Conservation (phyloP, 2,329 filamentous ascomycete genomes). For the Diaporthe capsici region DNA sequence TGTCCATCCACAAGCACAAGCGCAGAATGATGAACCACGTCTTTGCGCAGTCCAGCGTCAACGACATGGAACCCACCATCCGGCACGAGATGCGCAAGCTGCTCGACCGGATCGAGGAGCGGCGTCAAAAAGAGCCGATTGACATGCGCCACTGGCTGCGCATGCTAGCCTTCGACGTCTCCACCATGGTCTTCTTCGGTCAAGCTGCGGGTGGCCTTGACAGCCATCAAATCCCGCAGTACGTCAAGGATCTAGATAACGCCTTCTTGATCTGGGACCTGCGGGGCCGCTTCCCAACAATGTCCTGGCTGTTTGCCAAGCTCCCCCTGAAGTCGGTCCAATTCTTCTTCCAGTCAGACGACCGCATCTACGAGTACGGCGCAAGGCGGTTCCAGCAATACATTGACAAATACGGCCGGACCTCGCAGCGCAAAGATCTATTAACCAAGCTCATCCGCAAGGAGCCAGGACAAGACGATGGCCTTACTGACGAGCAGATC, state of each 20-base stretch:
- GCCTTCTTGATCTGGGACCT: constrained; percentile 20
- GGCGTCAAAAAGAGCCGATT: neutral
- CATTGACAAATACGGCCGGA: constrained; percentile 12
- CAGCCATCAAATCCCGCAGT: constrained; percentile 8
- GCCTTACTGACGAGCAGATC: constrained; percentile 12
- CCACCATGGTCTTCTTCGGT: constrained; percentile 17
- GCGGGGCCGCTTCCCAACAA: constrained; percentile 2
- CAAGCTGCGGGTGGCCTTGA: constrained; percentile 3
- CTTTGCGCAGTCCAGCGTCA: constrained; percentile 17
- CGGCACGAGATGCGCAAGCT: constrained; percentile 6
- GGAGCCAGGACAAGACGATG: constrained; percentile 4
- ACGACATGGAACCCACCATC: constrained; percentile 11
- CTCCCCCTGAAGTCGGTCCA: neutral
- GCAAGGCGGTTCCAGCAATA: constrained; percentile 9
- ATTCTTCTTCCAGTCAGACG: neutral
- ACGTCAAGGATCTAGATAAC: constrained; percentile 7
- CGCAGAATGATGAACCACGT: constrained; percentile 11
- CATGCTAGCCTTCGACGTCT: constrained; percentile 8
- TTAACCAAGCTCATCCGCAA: constrained; percentile 11
- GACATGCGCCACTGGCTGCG: constrained; percentile 16
- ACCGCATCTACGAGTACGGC: constrained; percentile 1
- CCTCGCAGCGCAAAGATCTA: neutral
- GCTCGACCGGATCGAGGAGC: constrained; percentile 11
- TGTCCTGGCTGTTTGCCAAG: constrained; percentile 8
- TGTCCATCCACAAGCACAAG: constrained; percentile 1